Evolutionary conservation across 2,329 filamentous ascomycete species (phyloP).

Genomic region (Scedosporium boydii): DNA sequence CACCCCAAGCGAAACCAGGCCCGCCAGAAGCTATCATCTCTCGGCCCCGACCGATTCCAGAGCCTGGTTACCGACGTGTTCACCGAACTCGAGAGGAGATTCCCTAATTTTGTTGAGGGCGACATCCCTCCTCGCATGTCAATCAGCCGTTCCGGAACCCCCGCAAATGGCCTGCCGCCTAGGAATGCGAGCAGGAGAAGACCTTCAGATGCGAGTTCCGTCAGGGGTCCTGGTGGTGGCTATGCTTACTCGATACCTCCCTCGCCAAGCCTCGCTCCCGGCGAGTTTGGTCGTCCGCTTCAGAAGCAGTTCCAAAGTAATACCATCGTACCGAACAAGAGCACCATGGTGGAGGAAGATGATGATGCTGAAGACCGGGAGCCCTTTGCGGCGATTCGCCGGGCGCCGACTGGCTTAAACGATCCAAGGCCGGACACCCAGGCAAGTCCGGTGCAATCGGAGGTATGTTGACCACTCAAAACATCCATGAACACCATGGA

Average conservation of each 20-base stretch:
- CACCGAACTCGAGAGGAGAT: slow-evolving; percentile 84
- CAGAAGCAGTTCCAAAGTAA: slow-evolving; percentile 91
- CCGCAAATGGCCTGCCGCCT: slow-evolving; percentile 47
- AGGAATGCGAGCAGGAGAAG: slow-evolving; percentile 43
- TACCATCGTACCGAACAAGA: slow-evolving; percentile 95
- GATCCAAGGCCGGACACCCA: slow-evolving; percentile 18
- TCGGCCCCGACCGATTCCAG: slow-evolving; percentile 77
- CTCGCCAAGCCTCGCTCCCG: slow-evolving; percentile 48
- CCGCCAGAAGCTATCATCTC: slow-evolving; percentile 85
- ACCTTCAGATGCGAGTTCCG: slow-evolving; percentile 54
- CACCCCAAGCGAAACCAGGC: slow-evolving; percentile 97
- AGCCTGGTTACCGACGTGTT: slow-evolving; percentile 94
- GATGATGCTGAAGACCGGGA: slow-evolving; percentile 58
- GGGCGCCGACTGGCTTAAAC: slow-evolving; percentile 11
- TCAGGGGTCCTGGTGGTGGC: slow-evolving; percentile 29
- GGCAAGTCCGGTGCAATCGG: slow-evolving; percentile 23
- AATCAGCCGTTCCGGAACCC: slow-evolving; percentile 53
- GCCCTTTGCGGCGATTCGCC: slow-evolving; percentile 39
- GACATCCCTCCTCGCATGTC: slow-evolving; percentile 61
- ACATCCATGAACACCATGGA: neutral
- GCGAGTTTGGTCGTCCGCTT: slow-evolving; percentile 65
- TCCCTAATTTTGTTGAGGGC: slow-evolving; percentile 65
- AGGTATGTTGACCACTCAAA: slow-evolving; percentile 23
- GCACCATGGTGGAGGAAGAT: slow-evolving; percentile 93
- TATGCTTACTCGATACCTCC: slow-evolving; percentile 44